Evolutionary conservation across 352 stramenopile genomes (phyloP).

Genomic region (Phytophthora lateralis): DNA sequence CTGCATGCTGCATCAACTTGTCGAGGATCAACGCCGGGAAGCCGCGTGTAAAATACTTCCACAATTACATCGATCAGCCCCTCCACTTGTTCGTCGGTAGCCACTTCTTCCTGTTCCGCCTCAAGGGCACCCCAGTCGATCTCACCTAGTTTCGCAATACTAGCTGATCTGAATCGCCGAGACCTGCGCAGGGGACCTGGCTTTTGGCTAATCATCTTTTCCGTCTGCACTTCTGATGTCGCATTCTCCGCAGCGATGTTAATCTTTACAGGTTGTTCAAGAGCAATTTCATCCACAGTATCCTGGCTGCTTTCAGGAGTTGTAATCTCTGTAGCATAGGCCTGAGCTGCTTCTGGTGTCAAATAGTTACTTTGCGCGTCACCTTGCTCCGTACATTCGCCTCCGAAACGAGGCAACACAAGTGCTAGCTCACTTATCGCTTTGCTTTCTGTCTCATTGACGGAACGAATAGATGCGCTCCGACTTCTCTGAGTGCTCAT

Average conservation of each 20-base stretch:
- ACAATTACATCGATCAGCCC: conserved; percentile 16
- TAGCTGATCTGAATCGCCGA: conserved; percentile 20
- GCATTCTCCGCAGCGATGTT: neutral
- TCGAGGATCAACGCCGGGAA: conserved; percentile 5
- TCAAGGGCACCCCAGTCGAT: conserved; percentile 12
- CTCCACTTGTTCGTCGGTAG: conserved; percentile 12
- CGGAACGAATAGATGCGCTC: neutral
- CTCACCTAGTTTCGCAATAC: conserved; percentile 10
- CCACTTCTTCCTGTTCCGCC: conserved; percentile 9
- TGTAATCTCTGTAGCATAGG: neutral
- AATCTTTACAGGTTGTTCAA: neutral
- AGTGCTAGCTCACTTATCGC: neutral
- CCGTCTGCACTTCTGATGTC: neutral
- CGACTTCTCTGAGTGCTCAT: neutral
- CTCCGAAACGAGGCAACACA: neutral
- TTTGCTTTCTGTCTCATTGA: neutral
- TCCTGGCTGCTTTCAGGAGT: neutral
- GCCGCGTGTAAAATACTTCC: conserved; percentile 10
- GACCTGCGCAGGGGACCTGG: conserved; percentile 16
- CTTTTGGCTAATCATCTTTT: conserved; percentile 2
- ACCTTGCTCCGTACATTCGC: neutral
- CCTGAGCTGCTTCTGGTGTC: neutral
- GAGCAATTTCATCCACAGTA: neutral
- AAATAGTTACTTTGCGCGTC: neutral
- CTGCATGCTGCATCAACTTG: conserved; percentile 10